Percentiles rank a stretch among this genome's conserved stretches.
Conservation (phyloP, 2,329 filamentous ascomycete species). For the Colletotrichum endophyticum region DNA sequence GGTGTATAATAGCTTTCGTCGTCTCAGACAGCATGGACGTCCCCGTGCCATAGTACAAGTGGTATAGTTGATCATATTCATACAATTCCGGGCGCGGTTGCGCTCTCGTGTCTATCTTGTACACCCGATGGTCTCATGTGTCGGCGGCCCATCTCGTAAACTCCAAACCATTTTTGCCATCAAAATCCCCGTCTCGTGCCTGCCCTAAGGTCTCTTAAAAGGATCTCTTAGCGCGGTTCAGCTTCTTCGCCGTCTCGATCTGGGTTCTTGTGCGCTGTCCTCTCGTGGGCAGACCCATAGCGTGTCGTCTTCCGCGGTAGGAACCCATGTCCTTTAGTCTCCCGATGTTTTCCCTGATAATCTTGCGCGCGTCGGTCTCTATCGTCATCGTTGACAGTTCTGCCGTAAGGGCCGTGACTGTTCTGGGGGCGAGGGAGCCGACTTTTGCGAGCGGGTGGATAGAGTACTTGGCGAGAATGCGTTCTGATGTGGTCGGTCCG, state of each 20-base stretch:
- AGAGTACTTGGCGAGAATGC: constrained; percentile 85
- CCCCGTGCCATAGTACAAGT: neutral
- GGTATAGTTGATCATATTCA: constrained; percentile 19
- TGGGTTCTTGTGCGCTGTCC: constrained; percentile 88
- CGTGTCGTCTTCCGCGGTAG: constrained; percentile 88
- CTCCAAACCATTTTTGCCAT: neutral
- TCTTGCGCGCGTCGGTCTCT: constrained; percentile 82
- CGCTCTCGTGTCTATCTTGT: constrained; percentile 25
- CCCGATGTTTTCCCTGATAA: constrained; percentile 84
- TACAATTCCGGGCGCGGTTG: constrained; percentile 8
- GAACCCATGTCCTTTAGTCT: constrained; percentile 89
- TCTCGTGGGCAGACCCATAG: constrained; percentile 88
- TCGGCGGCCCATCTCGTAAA: neutral
- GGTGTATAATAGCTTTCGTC: neutral
- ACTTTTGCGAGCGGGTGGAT: constrained; percentile 86
- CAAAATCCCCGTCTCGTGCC: neutral
- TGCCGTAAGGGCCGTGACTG: constrained; percentile 80
- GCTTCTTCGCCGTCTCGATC: constrained; percentile 63
- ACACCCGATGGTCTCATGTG: constrained; percentile 20
- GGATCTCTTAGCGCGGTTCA: constrained; percentile 62
- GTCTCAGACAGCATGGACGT: neutral
- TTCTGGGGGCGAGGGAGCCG: constrained; percentile 75
- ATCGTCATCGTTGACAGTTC: constrained; percentile 92
- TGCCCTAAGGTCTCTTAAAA: constrained; percentile 30
- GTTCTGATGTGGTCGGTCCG: constrained; percentile 70